phyloP scores from a whole-genome alignment of 345 rosid species.

The Aquilaria yunnanensis region DNA sequence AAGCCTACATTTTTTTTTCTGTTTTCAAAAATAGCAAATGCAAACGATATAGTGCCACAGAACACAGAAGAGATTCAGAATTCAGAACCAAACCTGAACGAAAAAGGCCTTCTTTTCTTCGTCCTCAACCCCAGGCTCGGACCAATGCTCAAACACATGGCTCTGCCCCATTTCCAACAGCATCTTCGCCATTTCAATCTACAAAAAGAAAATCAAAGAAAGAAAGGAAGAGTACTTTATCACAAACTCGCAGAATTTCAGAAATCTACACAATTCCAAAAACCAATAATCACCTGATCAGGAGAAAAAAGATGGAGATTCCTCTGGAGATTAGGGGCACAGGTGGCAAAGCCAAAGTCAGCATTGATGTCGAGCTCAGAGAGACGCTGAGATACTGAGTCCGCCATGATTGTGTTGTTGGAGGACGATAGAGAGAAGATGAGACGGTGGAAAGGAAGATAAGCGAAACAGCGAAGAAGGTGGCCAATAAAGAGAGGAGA shows the following conservation, averaged over 20 bases:
- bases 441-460: neutral
- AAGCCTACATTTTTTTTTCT: neutral
- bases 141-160: slow-evolving; percentile 73
- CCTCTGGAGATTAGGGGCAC: slow-evolving; percentile 50
- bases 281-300: slow-evolving; percentile 37
- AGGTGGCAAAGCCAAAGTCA: slow-evolving; percentile 29
- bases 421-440: neutral
- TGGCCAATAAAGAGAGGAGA: neutral
- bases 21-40: neutral
- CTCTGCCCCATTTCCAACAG: slow-evolving; percentile 64
- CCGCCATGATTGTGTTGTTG: neutral
- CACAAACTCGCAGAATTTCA: neutral
- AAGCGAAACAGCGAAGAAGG: neutral
- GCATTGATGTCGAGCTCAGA: slow-evolving; percentile 28
- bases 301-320: slow-evolving; percentile 53
- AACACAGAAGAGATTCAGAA: neutral
- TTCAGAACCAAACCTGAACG: slow-evolving; percentile 45
- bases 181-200: slow-evolving; percentile 77
- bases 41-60: neutral
- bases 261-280: neutral
- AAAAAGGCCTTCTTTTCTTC: slow-evolving; percentile 54
- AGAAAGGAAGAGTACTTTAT: neutral
- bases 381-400: slow-evolving; percentile 22
- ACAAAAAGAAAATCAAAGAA: slow-evolving; percentile 3
- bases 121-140: slow-evolving; percentile 66